Evolutionary conservation across 1,284 basidiomycete genomes (phyloP), one percentile per base, ranked within the genome.

Genomic region (Cerioporus squamosus): DNA sequence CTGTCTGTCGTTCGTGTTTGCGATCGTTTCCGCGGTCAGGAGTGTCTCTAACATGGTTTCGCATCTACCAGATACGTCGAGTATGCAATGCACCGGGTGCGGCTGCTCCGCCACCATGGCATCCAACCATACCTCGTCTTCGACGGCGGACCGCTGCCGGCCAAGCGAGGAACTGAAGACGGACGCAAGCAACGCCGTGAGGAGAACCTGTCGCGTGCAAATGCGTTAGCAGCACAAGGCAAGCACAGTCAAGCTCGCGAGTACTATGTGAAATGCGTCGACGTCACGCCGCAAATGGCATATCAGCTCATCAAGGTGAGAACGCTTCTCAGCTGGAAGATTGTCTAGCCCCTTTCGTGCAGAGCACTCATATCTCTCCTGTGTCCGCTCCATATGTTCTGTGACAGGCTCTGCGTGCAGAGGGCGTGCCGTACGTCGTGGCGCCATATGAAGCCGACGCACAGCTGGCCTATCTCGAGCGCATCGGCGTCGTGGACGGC

Each of bases 401-500:
- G 26, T 46, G 45, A 18, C 66, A 97, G 94, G 94, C 92, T 3
- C 79, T 98, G 38, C 85, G 84, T 51, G 91, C 89, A 6, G 94
- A 96, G 70, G 77, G 77, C 22, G 83, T 97, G 15, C 73, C 84
- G 23, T 98, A 97, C 71, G 81, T 99, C 24, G 97, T 99, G 5
- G 97, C 97, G 5, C 97, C 97, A 0, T 99, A 99, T 74, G 97
- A 99, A 79, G 97, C 97, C 0, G 97, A 99, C 71, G 95, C 97
- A 0, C 97, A 99, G 74, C 84, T 99, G 58, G 92, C 94, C 53
- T 98, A 90, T 75, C 82, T 99, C 47, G 97, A 99, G 71, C 86
- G 85, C 45, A 75, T 81, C 44, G 93, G 94, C 14, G 70, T 93
- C 49, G 94, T 97, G 51, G 90, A 97, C 72, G 97, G 89, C 3